A percentile compares a stretch with the other conserved stretches of the same genome.
Evolutionary conservation across 2,329 filamentous ascomycete species (phyloP).

Genomic region (Clarireedia sp.): DNA sequence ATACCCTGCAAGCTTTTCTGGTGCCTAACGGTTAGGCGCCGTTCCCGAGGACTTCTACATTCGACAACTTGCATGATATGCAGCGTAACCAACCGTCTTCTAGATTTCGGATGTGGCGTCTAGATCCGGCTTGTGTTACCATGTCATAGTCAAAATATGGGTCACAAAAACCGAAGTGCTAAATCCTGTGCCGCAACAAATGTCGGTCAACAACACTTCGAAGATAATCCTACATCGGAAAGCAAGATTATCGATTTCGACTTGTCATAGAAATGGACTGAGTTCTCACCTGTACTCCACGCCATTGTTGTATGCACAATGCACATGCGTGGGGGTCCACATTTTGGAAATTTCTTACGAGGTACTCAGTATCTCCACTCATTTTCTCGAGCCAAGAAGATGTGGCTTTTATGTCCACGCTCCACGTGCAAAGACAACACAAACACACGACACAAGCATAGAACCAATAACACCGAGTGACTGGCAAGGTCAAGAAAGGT

Average conservation of each 20-base stretch:
- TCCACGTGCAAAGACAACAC: too few species aligned
- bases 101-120: neutral
- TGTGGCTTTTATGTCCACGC: too few species aligned
- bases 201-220: neutral
- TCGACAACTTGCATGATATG: slow-evolving; percentile 1
- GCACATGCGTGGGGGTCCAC: too few species aligned
- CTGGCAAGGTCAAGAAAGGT: too few species aligned
- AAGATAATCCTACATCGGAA: neutral
- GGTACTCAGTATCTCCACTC: too few species aligned
- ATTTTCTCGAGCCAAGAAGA: too few species aligned
- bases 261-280: too few species aligned
- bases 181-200: neutral
- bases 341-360: too few species aligned
- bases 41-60: neutral
- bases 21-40: neutral
- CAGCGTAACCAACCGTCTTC: neutral
- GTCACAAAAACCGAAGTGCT: neutral
- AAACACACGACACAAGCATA: too few species aligned
- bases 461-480: too few species aligned
- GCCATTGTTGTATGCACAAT: neutral
- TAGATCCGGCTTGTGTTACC: neutral
- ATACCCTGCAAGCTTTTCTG: neutral
- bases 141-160: neutral
- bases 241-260: neutral
- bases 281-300: neutral